A percentile compares a stretch with the other conserved stretches of the same genome.
phyloP scores from a whole-genome alignment of 108 stramenopile species.

The Cyclotella cryptica region DNA sequence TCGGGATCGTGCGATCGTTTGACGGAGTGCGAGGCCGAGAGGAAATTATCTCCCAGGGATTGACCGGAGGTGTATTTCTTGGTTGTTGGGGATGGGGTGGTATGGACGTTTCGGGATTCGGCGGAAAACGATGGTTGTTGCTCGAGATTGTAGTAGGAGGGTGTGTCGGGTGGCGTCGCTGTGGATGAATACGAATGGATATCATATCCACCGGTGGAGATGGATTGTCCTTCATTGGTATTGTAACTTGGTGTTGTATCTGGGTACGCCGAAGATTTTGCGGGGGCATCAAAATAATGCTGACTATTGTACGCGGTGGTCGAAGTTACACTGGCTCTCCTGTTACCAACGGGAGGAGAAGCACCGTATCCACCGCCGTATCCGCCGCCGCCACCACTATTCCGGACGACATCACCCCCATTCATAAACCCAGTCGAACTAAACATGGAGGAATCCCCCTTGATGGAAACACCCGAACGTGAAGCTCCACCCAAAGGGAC shows the following conservation, averaged over 20 bases:
- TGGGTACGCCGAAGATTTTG: neutral
- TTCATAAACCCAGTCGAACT: slow-evolving; percentile 26
- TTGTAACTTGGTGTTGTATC: neutral
- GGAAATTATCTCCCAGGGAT: slow-evolving; percentile 2
- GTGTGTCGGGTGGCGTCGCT: neutral
- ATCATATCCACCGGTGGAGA: neutral
- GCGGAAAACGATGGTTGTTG: neutral
- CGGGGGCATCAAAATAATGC: neutral
- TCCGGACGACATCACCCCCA: neutral
- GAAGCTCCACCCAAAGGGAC: neutral
- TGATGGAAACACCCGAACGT: slow-evolving; percentile 10
- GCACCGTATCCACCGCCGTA: neutral
- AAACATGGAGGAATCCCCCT: slow-evolving; percentile 35
- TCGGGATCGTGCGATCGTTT: neutral
- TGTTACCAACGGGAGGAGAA: neutral
- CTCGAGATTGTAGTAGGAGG: neutral
- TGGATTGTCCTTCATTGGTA: neutral
- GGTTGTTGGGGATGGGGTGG: neutral
- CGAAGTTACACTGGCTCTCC: too few species aligned
- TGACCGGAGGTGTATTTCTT: slow-evolving; percentile 1
- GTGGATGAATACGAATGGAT: too few species aligned
- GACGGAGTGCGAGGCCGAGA: neutral
- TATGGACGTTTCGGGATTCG: neutral
- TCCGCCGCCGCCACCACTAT: neutral
- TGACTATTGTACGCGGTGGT: neutral